A percentile compares a stretch with the other conserved stretches of the same genome.
These are phyloP conservation scores for Pestalotiopsis sp. DNA, from an alignment of 2,329 filamentous ascomycete genomes.

Conservation along the genomic window DNA sequence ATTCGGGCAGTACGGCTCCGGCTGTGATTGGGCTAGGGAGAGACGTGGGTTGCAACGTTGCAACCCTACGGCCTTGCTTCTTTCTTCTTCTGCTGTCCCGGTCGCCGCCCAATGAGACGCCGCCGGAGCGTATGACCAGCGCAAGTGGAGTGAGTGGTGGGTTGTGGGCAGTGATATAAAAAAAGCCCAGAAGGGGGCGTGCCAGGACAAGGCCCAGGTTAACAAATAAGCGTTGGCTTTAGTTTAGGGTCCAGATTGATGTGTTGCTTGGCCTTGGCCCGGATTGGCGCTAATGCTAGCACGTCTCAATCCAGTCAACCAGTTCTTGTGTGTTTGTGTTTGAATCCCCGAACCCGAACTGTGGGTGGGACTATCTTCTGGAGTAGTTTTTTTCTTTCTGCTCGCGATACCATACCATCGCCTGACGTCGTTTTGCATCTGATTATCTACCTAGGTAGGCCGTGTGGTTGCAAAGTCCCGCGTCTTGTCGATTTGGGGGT, in stretches of 20 bases:
- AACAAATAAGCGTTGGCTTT: neutral
- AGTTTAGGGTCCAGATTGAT: neutral
- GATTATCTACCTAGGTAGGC: too few species aligned
- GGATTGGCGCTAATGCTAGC: neutral
- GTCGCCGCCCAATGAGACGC: conserved; percentile 4
- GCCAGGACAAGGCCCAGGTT: neutral
- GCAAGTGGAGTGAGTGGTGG: conserved; percentile 1
- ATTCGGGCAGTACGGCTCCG: neutral
- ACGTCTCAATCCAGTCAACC: neutral
- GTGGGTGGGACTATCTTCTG: too few species aligned
- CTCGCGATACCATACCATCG: too few species aligned
- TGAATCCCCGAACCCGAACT: neutral
- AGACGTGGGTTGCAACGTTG: conserved; percentile 12
- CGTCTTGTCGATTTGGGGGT: too few species aligned
- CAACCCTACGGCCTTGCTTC: neutral
- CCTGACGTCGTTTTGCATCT: too few species aligned
- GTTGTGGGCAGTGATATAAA: conserved; percentile 6
- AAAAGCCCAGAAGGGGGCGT: conserved; percentile 1
- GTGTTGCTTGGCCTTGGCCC: neutral
- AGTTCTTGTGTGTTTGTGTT: neutral
- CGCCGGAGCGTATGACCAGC: neutral
- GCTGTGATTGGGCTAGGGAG: neutral
- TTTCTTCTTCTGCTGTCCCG: neutral
- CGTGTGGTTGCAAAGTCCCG: too few species aligned
- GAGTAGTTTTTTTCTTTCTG: too few species aligned